A percentile compares a stretch with the other conserved stretches of the same genome.
These are phyloP conservation scores for Reutealis trisperma DNA, from an alignment of 345 rosid genomes.

Conservation along the genomic window DNA sequence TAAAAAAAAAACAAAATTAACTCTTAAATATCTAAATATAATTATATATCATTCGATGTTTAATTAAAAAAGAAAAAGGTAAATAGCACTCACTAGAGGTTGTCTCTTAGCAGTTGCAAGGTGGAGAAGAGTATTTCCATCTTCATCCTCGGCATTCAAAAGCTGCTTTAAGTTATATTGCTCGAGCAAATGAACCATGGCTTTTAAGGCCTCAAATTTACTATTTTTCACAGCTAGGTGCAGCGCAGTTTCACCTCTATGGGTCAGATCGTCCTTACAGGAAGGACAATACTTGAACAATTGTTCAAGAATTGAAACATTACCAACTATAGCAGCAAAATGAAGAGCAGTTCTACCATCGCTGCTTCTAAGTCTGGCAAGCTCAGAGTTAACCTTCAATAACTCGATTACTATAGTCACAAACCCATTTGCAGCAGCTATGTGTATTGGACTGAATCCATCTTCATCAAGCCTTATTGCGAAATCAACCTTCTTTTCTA, in stretches of 20 bases:
- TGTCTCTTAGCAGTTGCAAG: background rate
- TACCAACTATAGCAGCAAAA: background rate
- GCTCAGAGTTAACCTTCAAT: background rate
- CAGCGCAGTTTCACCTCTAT: constrained; percentile 1
- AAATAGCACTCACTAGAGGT: background rate
- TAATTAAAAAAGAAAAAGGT: too few species aligned
- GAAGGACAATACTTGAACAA: background rate
- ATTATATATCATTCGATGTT: too few species aligned
- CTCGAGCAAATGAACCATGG: background rate
- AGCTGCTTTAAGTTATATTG: background rate
- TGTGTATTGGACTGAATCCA: constrained; percentile 12
- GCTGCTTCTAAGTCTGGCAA: constrained; percentile 2
- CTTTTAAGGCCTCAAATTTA: constrained; percentile 3
- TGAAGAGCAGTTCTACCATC: constrained; percentile 13
- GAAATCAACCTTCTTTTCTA: background rate
- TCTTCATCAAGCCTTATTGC: background rate
- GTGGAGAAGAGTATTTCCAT: constrained; percentile 17
- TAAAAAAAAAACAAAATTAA: too few species aligned
- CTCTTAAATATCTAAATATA: too few species aligned
- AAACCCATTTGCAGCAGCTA: constrained; percentile 11
- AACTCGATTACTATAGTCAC: background rate
- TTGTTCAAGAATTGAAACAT: background rate
- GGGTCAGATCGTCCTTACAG: background rate
- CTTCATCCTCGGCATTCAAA: background rate
- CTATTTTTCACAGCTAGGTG: constrained; percentile 11